Percentiles rank a stretch among this genome's conserved stretches.
Conservation (phyloP, 2,329 filamentous ascomycete species). For the Phyllosticta citribraziliensis region DNA sequence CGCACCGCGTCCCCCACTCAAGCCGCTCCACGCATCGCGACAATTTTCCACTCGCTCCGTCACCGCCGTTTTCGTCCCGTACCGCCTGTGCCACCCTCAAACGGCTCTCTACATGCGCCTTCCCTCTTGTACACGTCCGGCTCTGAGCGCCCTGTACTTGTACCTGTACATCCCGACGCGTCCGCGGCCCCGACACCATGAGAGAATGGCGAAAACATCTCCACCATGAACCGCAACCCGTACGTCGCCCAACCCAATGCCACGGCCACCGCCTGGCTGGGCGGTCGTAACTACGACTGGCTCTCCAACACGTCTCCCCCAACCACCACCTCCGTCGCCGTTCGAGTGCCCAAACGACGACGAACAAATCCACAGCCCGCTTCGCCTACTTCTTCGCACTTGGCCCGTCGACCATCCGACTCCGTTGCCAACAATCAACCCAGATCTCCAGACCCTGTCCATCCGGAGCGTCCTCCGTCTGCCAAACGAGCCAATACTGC, state of each 20-base stretch:
- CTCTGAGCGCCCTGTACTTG: too few relatives aligned
- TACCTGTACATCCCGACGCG: not conserved
- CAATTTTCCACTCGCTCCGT: not conserved
- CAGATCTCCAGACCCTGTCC: too few relatives aligned
- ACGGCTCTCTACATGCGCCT: not conserved
- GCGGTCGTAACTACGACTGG: not conserved
- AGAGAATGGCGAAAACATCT: not conserved
- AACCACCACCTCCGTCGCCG: not conserved
- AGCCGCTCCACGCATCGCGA: not conserved
- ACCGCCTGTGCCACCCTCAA: not conserved
- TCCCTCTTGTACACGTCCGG: not conserved
- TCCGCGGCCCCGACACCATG: not conserved
- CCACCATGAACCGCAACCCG: not conserved
- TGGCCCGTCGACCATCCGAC: not conserved
- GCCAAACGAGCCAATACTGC: too few relatives aligned
- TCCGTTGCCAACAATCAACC: too few relatives aligned
- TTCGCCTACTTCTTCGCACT: not conserved
- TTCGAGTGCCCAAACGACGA: not conserved
- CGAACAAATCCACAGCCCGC: not conserved
- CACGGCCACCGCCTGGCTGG: constrained; percentile 9
- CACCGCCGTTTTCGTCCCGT: not conserved
- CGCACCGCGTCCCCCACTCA: not conserved
- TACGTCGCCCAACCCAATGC: constrained; percentile 3
- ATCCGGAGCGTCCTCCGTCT: too few relatives aligned
- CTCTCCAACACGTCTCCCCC: not conserved